Percentiles rank a stretch among this genome's conserved stretches.
Conservation (phyloP, 345 rosid species). For the Eucalyptus tenuipes region DNA sequence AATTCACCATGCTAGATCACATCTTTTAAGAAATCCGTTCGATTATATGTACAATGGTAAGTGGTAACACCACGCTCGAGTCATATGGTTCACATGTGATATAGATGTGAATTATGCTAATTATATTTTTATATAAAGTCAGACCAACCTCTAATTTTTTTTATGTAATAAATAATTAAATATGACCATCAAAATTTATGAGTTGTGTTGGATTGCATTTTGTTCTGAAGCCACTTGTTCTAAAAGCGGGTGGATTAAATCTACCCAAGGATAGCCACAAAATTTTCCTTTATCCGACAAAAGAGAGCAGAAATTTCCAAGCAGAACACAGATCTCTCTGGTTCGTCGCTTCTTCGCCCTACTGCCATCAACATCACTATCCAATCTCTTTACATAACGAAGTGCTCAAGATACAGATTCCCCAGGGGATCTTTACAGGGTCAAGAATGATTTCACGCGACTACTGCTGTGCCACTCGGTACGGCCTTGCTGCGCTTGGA, state of each 20-base stretch:
- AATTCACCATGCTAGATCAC: too few relatives aligned
- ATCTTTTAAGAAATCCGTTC: too few relatives aligned
- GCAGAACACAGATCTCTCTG: not conserved
- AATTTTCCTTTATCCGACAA: not conserved
- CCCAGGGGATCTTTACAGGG: fast-evolving
- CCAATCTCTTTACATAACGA: not conserved
- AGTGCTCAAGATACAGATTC: not conserved
- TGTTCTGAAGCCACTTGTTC: too few relatives aligned
- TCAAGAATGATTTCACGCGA: not conserved
- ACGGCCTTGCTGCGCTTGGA: not conserved
- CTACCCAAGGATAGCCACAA: not conserved
- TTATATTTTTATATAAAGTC: too few relatives aligned
- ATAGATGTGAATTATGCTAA: too few relatives aligned
- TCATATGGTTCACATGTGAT: too few relatives aligned
- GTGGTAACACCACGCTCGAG: fast-evolving
- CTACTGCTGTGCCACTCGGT: not conserved
- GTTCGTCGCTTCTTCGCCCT: not conserved
- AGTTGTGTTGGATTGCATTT: too few relatives aligned
- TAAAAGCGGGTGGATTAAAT: too few relatives aligned
- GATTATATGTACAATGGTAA: too few relatives aligned
- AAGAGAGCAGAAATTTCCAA: not conserved
- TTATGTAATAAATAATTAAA: too few relatives aligned
- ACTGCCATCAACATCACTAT: not conserved
- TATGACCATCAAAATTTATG: too few relatives aligned
- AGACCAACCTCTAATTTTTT: too few relatives aligned